Evolutionary conservation across 2,329 filamentous ascomycete genomes (phyloP), one percentile per base, ranked within the genome.

Genomic region (Cladosporium sp.): DNA sequence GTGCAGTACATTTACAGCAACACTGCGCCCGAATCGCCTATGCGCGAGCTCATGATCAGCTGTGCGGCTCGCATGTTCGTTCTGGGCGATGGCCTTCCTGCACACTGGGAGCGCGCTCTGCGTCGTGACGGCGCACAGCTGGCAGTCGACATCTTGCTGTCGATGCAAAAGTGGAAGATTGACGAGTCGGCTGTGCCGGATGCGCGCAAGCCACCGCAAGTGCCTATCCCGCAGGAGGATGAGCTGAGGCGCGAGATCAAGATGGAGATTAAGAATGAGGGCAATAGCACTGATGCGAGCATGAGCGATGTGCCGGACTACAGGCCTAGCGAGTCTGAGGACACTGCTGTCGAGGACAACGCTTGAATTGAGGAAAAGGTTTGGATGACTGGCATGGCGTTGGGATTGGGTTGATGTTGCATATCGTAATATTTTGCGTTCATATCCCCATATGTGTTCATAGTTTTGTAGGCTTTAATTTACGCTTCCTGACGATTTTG

Each of bases 91-190:
- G 75, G 71, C 10, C 78, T 83, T 39, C 80, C 80, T 1, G 62
- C 68, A 35, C 79, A 82, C 63, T 83, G 80, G 80, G 79, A 80
- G 63, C 78, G 78, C 65, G 80, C 80, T 6, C 68, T 83, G 51
- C 71, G 76, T 65, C 79, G 79, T 70, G 81, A 83, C 61, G 80
- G 80, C 0, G 22, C 22, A 9, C 77, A 81, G 64, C 67, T 83
- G 53, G 80, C 79, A 2, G 80, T 83, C 40, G 80, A 83, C 62
- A 77, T 83, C 57, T 80, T 83, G 61, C 68, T 74, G 32, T 74
- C 75, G 3, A 79, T 82, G 62, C 80, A 82, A 71, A 77, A 78
- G 61, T 83, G 80, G 80, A 70, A 77, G 40, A 68, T 83, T 36
- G 77, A 80, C 44, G 74, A 75, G 57, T 71, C 75, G 22, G 67